Base-by-base conservation (phyloP, 2,329 filamentous ascomycete species). In the Huntiella moniliformis region DNA sequence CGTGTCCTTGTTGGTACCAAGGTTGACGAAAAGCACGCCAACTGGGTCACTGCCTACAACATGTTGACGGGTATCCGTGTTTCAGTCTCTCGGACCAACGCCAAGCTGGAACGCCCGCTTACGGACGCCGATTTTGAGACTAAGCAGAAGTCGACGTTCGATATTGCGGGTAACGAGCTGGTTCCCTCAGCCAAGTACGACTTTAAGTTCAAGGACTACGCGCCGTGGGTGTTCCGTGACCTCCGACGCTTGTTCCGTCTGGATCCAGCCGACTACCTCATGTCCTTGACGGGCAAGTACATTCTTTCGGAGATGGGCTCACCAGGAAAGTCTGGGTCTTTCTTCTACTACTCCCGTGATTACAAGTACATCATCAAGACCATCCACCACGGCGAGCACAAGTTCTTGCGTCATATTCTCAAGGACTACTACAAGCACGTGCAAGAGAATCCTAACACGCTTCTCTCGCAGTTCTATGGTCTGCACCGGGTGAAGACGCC, bases 291-390 rank as follows among this genome's bases (percentile, higher is more conserved):
- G 11, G 91, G 87, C 62, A 98, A 98, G 65, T 98, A 98, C 63
- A 96, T 98, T 46, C 71, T 98, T 52, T 96, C 91, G 4, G 91
- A 98, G 62, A 73, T 98, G 49, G 91, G 91, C 33, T 96, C 91
- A 3, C 91, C 91, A 1, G 91, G 91, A 50, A 98, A 98, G 68
- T 95, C 87, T 61, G 91, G 91, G 53, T 96, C 87, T 62, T 98
- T 98, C 67, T 98, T 98, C 66, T 98, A 98, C 68, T 98, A 96
- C 65, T 96, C 91, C 41, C 74, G 91, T 56, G 91, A 98, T 64
- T 98, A 98, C 71, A 96, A 95, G 64, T 98, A 98, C 65, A 98
- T 98, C 64, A 98, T 98, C 73, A 98, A 98, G 65, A 98, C 91
- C 16, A 96, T 98, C 54, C 91, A 98, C 60, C 91, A 96, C 56